phyloP scores from a whole-genome alignment of 2,329 filamentous ascomycete genomes.

The Phialocephala sp. region DNA sequence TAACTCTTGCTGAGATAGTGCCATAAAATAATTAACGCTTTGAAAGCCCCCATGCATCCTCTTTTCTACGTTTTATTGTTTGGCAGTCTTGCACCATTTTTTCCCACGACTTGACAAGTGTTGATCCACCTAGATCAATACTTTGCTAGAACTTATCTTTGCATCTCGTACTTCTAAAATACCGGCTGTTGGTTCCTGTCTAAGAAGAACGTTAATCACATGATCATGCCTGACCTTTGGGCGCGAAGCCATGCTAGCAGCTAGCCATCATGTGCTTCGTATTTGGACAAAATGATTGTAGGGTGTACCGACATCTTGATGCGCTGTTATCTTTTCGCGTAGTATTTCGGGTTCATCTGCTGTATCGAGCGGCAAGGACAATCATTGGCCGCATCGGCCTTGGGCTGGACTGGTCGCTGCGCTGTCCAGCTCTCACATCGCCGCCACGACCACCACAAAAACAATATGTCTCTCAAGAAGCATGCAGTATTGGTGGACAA shows the following conservation, averaged over 20 bases:
- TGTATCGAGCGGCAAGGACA: neutral
- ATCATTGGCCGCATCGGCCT: neutral
- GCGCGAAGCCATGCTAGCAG: neutral
- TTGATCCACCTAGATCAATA: too few species aligned
- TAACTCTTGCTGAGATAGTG: too few species aligned
- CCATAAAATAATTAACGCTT: too few species aligned
- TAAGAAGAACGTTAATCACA: neutral
- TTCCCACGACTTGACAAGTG: too few species aligned
- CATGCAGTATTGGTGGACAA: neutral
- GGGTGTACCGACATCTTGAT: neutral
- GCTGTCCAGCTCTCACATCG: neutral
- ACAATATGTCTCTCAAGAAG: neutral
- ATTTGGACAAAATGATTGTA: neutral
- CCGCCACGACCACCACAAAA: conserved; percentile 8
- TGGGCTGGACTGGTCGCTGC: conserved; percentile 1
- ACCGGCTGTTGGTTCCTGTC: too few species aligned
- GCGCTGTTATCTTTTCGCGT: neutral
- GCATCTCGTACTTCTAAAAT: too few species aligned
- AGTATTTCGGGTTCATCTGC: neutral
- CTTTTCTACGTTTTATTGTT: too few species aligned
- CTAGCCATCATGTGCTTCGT: neutral
- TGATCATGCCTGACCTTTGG: neutral
- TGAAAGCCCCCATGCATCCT: too few species aligned
- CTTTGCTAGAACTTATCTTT: too few species aligned
- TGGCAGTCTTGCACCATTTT: too few species aligned